Conservation (phyloP, 2,329 filamentous ascomycete genomes). For the Chaetomiaceae sp. region DNA sequence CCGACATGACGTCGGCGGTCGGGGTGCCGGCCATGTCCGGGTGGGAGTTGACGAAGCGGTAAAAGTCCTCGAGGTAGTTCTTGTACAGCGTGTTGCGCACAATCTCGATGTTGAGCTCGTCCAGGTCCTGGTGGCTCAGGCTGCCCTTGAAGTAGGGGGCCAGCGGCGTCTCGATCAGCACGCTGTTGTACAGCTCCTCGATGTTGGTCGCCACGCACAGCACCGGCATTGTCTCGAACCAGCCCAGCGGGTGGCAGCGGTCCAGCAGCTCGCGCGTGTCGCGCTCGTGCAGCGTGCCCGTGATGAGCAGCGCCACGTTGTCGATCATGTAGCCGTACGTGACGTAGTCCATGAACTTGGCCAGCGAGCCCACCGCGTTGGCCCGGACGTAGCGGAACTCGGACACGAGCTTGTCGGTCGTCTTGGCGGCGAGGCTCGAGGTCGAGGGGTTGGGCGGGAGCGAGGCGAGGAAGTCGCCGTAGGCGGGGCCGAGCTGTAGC, state of each 20-base stretch:
- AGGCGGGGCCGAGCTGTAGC: slow-evolving; percentile 91
- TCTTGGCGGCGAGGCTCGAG: slow-evolving; percentile 87
- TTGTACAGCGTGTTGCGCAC: slow-evolving; percentile 98
- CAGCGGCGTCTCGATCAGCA: slow-evolving; percentile 91
- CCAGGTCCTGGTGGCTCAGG: slow-evolving; percentile 89
- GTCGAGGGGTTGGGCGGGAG: slow-evolving; percentile 96
- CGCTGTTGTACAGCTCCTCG: slow-evolving; percentile 97
- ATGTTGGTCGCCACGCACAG: slow-evolving; percentile 97
- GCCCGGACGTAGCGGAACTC: slow-evolving; percentile 96
- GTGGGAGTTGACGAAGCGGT: slow-evolving; percentile 87
- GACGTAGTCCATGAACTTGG: slow-evolving; percentile 95
- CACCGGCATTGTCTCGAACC: slow-evolving; percentile 98
- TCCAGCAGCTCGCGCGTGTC: slow-evolving; percentile 94
- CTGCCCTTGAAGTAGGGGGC: slow-evolving; percentile 97
- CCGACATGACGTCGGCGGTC: slow-evolving; percentile 89
- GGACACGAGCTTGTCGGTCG: slow-evolving; percentile 94
- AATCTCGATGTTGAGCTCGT: slow-evolving; percentile 99
- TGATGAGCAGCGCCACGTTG: slow-evolving; percentile 96
- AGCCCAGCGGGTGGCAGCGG: slow-evolving; percentile 91
- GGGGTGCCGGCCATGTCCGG: slow-evolving; percentile 82
- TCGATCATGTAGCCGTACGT: slow-evolving; percentile 99
- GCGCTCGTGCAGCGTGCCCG: slow-evolving; percentile 92
- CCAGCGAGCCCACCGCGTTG: slow-evolving; percentile 83
- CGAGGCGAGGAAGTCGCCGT: slow-evolving; percentile 91
- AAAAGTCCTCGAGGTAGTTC: slow-evolving; percentile 98